Conservation (phyloP, 768 basidiomycete genomes). For the Hericium alpestre region DNA sequence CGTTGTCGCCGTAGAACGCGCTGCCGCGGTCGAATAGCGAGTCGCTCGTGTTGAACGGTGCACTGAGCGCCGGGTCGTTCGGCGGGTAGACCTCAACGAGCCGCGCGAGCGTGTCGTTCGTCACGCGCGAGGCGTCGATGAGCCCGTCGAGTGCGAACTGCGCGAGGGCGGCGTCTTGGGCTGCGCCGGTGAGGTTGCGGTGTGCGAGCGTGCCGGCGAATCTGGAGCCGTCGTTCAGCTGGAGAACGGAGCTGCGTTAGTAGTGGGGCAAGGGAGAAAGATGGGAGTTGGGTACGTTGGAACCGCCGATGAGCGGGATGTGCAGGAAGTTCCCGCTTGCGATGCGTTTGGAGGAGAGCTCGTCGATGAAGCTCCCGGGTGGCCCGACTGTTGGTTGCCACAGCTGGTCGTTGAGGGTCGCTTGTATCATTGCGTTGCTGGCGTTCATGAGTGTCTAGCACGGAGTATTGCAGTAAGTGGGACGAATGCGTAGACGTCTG, state of each 20-base stretch:
- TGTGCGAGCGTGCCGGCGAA: conserved; percentile 31
- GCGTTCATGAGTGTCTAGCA: conserved; percentile 34
- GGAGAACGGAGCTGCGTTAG: conserved; percentile 29
- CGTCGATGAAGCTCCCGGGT: conserved; percentile 33
- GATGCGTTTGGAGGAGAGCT: conserved; percentile 33
- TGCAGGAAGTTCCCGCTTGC: conserved; percentile 35
- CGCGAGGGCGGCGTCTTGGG: conserved; percentile 35
- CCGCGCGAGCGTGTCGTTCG: conserved; percentile 27
- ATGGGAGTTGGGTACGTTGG: conserved; percentile 29
- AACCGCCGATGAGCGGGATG: conserved; percentile 40
- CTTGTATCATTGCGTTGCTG: conserved; percentile 34
- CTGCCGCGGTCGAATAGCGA: conserved; percentile 45
- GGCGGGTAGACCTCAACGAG: conserved; percentile 35
- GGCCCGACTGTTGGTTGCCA: conserved; percentile 46
- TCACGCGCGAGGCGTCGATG: conserved; percentile 42
- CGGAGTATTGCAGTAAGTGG: background rate
- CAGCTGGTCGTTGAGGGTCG: conserved; percentile 38
- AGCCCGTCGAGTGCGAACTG: conserved; percentile 37
- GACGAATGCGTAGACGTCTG: background rate
- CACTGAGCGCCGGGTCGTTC: conserved; percentile 28
- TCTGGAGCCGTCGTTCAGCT: conserved; percentile 45
- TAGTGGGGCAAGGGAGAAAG: too few species aligned
- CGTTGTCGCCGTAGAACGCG: conserved; percentile 48
- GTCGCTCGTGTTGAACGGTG: conserved; percentile 48
- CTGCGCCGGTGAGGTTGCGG: conserved; percentile 27